Evolutionary conservation across 176 grass and related monocot genomes (phyloP), one percentile per base, ranked within the genome.

Genomic region (Tillandsia fasciculata): DNA sequence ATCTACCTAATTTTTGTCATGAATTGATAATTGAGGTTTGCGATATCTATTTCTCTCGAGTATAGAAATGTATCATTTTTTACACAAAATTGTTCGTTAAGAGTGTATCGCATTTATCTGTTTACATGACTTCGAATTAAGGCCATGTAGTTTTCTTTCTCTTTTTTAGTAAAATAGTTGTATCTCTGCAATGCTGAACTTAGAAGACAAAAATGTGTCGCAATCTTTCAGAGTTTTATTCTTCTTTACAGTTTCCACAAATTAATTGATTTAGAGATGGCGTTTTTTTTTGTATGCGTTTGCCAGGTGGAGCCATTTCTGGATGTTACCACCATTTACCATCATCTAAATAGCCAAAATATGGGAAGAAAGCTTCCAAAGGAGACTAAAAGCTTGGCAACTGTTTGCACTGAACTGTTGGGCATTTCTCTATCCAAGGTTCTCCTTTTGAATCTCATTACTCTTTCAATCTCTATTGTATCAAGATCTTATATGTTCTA

Each of bases 381-480:
- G 65, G 87, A 93, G 52, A 99, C 86, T 33, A 93, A 92, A 86
- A 99, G 94, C 77, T 90, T 99, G 64, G 89, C 94, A 66, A 80
- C 84, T 59, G 74, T 99, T 78, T 99, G 89, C 63, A 68, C 82
- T 26, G 89, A 93, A 83, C 23, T 99, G 23, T 70, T 99, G 8
- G 68, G 78, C 68, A 65, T 99, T 49, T 84, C 80, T 67, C 78
- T 99, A 79, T 99, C 94, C 23, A 99, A 99, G 89, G 94, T 99
- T 83, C 50, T 56, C 13, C 3, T 51, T 66, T 18, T 4, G 64
- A 18, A 8, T 53, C 2, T 51, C 63, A 0, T 73, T 1, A 8
- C 63, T 74, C 51, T 1, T 72, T 22, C 82, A 65, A 29, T 24
- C 11, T 65, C 68, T 73, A 50, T 67, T 74, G 0, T 14, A 11